A percentile compares a stretch with the other conserved stretches of the same genome.
phyloP scores from a whole-genome alignment of 2,329 filamentous ascomycete genomes.

The Cordyceps militaris region DNA sequence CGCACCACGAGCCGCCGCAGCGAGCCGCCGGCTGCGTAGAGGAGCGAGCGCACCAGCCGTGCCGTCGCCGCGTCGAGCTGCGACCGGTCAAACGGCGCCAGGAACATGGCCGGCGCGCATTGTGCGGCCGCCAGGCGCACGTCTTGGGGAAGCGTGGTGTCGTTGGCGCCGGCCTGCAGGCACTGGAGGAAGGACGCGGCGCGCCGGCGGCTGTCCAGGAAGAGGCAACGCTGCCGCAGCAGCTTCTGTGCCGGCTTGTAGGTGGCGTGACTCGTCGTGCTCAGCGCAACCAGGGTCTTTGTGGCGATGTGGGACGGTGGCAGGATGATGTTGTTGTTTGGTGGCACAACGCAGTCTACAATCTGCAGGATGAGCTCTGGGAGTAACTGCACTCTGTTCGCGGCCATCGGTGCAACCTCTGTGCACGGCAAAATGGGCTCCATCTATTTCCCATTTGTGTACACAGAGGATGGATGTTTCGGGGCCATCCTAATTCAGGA shows the following conservation, averaged over 20 bases:
- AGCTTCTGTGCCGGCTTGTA: slow-evolving; percentile 26
- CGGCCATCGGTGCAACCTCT: background rate
- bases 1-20: slow-evolving; percentile 40
- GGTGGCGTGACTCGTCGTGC: slow-evolving; percentile 28
- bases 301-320: slow-evolving; percentile 26
- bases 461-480: too few species aligned
- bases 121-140: slow-evolving; percentile 15
- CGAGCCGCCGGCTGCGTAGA: slow-evolving; percentile 32
- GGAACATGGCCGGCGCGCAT: slow-evolving; percentile 34
- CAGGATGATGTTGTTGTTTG: slow-evolving; percentile 16
- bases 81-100: slow-evolving; percentile 29
- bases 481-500: background rate
- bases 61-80: slow-evolving; percentile 33
- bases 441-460: background rate
- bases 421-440: background rate
- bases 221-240: slow-evolving; percentile 30
- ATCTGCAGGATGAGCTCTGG: slow-evolving; percentile 15
- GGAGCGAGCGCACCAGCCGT: slow-evolving; percentile 33
- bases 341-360: slow-evolving; percentile 14
- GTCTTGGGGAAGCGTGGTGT: slow-evolving; percentile 15
- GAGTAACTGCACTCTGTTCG: slow-evolving; percentile 5
- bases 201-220: slow-evolving; percentile 19
- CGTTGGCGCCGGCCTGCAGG: background rate
- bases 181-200: background rate
- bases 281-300: slow-evolving; percentile 30